Conservation (phyloP, 805 yeast species). For the Ogataea naganishii region DNA sequence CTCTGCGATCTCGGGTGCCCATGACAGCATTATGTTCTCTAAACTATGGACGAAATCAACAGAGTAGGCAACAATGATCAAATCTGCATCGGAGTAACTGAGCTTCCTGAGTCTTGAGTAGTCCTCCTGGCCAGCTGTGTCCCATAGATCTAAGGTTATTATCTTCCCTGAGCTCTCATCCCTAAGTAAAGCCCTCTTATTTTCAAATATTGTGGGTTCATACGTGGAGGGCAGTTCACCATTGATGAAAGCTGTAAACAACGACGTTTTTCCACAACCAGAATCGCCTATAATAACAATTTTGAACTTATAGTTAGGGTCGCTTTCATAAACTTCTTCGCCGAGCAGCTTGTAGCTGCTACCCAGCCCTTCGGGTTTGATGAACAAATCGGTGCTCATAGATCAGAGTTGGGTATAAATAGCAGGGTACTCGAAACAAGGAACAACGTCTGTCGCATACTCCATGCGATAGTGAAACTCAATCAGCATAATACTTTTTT, state of each 20-base stretch:
- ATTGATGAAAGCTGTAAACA: conserved; percentile 49
- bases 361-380: too few species aligned
- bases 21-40: conserved; percentile 65
- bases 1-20: conserved; percentile 83
- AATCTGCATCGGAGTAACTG: conserved; percentile 70
- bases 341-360: too few species aligned
- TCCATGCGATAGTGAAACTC: too few species aligned
- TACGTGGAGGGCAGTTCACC: conserved; percentile 64
- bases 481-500: too few species aligned
- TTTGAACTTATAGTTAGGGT: conserved; percentile 16
- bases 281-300: conserved; percentile 82
- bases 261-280: conserved; percentile 84
- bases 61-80: conserved; percentile 69
- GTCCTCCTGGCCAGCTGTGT: conserved; percentile 87
- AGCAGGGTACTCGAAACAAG: too few species aligned
- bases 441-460: too few species aligned
- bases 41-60: conserved; percentile 55
- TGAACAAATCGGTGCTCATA: too few species aligned
- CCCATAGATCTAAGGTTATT: conserved; percentile 74
- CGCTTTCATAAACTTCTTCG: too few species aligned
- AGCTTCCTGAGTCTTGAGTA: conserved; percentile 74
- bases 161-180: conserved; percentile 55
- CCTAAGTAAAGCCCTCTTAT: conserved; percentile 39
- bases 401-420: too few species aligned
- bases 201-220: conserved; percentile 80